Base-by-base conservation (phyloP, 345 rosid species). In the Aquilaria sinensis region DNA sequence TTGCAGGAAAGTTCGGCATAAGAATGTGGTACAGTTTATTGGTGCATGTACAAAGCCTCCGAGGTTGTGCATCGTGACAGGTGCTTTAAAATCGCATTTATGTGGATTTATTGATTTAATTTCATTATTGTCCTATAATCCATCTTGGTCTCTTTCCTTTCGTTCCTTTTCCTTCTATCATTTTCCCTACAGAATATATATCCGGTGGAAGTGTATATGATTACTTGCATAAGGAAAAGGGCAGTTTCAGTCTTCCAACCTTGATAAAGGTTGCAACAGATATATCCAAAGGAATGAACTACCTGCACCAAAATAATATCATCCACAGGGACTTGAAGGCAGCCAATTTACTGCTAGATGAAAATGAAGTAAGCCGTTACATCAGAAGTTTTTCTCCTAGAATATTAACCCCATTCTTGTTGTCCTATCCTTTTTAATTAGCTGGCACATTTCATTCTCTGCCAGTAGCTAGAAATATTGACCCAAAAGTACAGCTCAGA, bases 1-100 rank as follows among this genome's bases (percentile, higher is more conserved):
- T 74, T 85, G 66, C 74, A 90, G 98, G 87, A 90, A 90, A 82
- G 98, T 88, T 57, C 81, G 98, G 47, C 98, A 90, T 75, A 93
- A 90, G 75, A 90, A 93, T 63, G 98, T 93, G 41, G 96, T 93
- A 59, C 98, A 93, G 68, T 93, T 92, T 77, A 87, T 92, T 60
- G 98, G 98, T 68, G 96, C 98, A 69, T 93, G 97, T 73, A 93
- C 98, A 52, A 88, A 88, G 82, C 90, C 96, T 62, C 97, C 94
- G 45, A 80, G 84, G 75, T 77, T 93, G 75, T 88, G 88, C 81
- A 93, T 93, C 57, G 85, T 93, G 65, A 93, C 97, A 66, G 98
- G 98, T 7, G 7, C 12, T 53, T 53, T 32, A 50, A 7, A 48
- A 41, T 52, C 10, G 51, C 56, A 56, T 46, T 65, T 57, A 55